Base-by-base conservation (phyloP, 2,329 filamentous ascomycete species). In the Fusarium sp. region DNA sequence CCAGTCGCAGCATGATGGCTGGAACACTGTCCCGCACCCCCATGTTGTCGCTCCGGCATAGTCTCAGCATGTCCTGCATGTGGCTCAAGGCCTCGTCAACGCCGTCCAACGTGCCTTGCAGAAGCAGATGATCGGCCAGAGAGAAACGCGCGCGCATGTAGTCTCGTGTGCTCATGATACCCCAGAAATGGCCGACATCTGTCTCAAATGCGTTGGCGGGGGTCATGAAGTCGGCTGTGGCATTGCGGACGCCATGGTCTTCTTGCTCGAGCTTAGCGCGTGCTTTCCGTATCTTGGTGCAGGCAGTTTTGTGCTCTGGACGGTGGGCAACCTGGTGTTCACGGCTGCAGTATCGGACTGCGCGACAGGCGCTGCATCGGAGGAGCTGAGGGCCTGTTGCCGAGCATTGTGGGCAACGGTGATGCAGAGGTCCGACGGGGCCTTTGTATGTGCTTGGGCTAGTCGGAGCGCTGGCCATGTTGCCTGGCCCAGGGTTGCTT, bases 301-400 rank as follows among this genome's bases (percentile, higher is more conserved):
- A 87, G 23, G 63, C 71, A 10, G 37, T 27, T 67, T 83, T 82
- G 77, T 87, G 84, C 5, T 60, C 41, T 1, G 69, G 43, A 30
- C 79, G 70, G 67, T 86, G 70, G 5, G 71, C 56, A 2, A 58
- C 51, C 74, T 86, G 83, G 71, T 87, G 83, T 10, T 82, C 79
- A 18, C 73, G 70, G 59, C 78, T 72, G 74, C 85, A 87, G 75
- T 87, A 87, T 43, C 73, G 70, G 58, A 82, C 76, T 2, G 79
- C 80, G 34, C 75, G 78, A 74, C 84, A 87, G 6, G 73, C 79
- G 12, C 72, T 55, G 70, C 84, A 87, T 60, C 73, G 77, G 7
- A 74, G 73, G 46, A 65, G 62, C 18, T 52, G 11, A 15, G 43
- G 28, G 16, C 51, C 59, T 36, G 55, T 63, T 30, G 54, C 31